Evolutionary conservation across 2,329 filamentous ascomycete genomes (phyloP).

Genomic region (Alternaria rosae): DNA sequence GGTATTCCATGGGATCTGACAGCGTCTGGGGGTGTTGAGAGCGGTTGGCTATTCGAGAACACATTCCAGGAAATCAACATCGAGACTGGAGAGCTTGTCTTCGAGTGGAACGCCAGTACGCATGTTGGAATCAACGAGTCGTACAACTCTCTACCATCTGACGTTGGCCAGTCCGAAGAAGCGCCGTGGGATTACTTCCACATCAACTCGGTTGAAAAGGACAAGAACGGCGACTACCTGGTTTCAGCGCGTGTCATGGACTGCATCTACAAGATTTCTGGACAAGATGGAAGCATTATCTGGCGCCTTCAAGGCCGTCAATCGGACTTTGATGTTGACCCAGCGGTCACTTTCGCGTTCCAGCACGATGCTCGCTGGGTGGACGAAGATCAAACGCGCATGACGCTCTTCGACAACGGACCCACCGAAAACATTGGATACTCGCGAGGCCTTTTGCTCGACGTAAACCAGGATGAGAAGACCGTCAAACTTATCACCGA

Average conservation of each 20-base stretch:
- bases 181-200: conserved; percentile 53
- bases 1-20: conserved; percentile 50
- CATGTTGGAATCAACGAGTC: conserved; percentile 42
- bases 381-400: conserved; percentile 21
- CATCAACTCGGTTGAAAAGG: conserved; percentile 45
- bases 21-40: conserved; percentile 40
- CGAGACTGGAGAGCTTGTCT: conserved; percentile 50
- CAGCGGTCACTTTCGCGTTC: conserved; percentile 21
- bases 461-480: conserved; percentile 50
- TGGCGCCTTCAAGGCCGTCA: conserved; percentile 36
- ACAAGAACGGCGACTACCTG: conserved; percentile 31
- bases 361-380: conserved; percentile 33
- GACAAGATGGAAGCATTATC: conserved; percentile 30
- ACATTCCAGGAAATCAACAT: conserved; percentile 56
- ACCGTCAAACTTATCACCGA: conserved; percentile 54
- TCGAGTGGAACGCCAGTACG: conserved; percentile 51
- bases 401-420: conserved; percentile 53
- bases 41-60: conserved; percentile 55
- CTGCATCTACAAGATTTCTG: conserved; percentile 26
- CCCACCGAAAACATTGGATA: conserved; percentile 23
- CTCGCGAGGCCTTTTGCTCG: conserved; percentile 49
- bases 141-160: conserved; percentile 27
- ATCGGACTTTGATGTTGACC: conserved; percentile 24
- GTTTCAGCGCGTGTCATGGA: conserved; percentile 30
- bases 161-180: conserved; percentile 36